These are phyloP conservation scores for Aspergillus neoniger DNA, from an alignment of 2,329 filamentous ascomycete species.

Conservation along the genomic window DNA sequence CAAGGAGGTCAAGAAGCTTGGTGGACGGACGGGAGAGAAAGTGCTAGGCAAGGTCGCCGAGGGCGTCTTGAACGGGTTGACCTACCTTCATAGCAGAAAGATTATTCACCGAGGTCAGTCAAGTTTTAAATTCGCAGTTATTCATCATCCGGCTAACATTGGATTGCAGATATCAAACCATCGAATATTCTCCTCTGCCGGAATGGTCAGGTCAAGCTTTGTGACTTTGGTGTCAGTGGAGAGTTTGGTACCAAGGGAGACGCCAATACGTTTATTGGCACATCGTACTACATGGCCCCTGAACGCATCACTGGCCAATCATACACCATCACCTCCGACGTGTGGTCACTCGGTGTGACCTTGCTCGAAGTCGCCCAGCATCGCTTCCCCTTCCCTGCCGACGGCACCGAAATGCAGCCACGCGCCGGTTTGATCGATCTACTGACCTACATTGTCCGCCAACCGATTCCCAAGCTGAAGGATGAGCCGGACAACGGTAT, in stretches of 20 bases:
- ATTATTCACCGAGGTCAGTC: slow-evolving; percentile 81
- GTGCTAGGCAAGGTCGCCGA: slow-evolving; percentile 96
- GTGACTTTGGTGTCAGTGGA: slow-evolving; percentile 96
- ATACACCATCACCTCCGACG: slow-evolving; percentile 97
- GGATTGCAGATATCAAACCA: slow-evolving; percentile 84
- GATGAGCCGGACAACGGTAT: slow-evolving; percentile 89
- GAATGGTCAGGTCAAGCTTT: slow-evolving; percentile 92
- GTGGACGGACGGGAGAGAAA: slow-evolving; percentile 93
- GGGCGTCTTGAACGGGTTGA: slow-evolving; percentile 88
- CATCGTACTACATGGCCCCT: slow-evolving; percentile 98
- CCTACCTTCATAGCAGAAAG: slow-evolving; percentile 90
- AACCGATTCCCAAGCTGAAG: slow-evolving; percentile 92
- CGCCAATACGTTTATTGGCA: slow-evolving; percentile 98
- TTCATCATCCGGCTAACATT: neutral
- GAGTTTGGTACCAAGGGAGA: slow-evolving; percentile 99
- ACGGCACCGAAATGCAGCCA: slow-evolving; percentile 93
- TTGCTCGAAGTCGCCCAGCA: slow-evolving; percentile 99
- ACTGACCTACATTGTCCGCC: slow-evolving; percentile 94
- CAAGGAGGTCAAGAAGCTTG: slow-evolving; percentile 92
- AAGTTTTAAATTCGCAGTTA: neutral
- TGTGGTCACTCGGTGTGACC: slow-evolving; percentile 96
- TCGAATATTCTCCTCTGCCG: slow-evolving; percentile 94
- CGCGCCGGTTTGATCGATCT: slow-evolving; percentile 91
- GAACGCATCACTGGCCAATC: slow-evolving; percentile 96
- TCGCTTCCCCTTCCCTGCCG: slow-evolving; percentile 95